phyloP scores from a whole-genome alignment of 108 stramenopile species.

The Cylindrotheca fusiformis region DNA sequence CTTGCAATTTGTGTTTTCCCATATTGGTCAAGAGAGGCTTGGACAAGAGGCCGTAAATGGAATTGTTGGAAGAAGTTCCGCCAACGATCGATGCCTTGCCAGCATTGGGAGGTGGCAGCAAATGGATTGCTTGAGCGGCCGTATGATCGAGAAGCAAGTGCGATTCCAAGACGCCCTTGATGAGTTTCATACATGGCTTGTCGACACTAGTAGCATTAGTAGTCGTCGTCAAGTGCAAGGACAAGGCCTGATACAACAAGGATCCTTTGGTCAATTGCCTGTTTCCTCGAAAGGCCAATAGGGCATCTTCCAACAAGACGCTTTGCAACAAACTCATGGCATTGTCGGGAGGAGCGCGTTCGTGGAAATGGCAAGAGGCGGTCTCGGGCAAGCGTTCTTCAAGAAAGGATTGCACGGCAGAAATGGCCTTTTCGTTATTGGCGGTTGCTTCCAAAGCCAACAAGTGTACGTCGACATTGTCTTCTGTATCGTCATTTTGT shows the following conservation, averaged over 20 bases:
- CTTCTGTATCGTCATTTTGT: neutral
- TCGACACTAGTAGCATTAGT: slow-evolving; percentile 7
- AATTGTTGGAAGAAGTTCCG: slow-evolving; percentile 57
- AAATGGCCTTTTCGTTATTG: neutral
- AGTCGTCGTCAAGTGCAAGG: slow-evolving; percentile 4
- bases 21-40: slow-evolving; percentile 64
- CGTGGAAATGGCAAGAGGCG: slow-evolving; percentile 19
- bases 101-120: slow-evolving; percentile 66
- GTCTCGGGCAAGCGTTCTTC: slow-evolving; percentile 11
- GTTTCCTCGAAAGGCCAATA: slow-evolving; percentile 32
- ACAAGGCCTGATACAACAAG: slow-evolving; percentile 30
- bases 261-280: slow-evolving; percentile 11
- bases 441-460: neutral
- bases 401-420: slow-evolving; percentile 7
- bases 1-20: slow-evolving; percentile 61
- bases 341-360: slow-evolving; percentile 9
- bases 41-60: slow-evolving; percentile 64
- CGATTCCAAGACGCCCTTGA: slow-evolving; percentile 39
- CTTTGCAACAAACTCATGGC: slow-evolving; percentile 11
- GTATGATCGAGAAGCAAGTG: slow-evolving; percentile 71
- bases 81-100: slow-evolving; percentile 53
- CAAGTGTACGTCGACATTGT: neutral
- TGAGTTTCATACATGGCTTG: slow-evolving; percentile 24
- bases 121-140: slow-evolving; percentile 70
- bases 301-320: slow-evolving; percentile 15